A percentile compares a stretch with the other conserved stretches of the same genome.
Conservation (phyloP, 2,329 filamentous ascomycete genomes). For the Rasamsonia emersonii region DNA sequence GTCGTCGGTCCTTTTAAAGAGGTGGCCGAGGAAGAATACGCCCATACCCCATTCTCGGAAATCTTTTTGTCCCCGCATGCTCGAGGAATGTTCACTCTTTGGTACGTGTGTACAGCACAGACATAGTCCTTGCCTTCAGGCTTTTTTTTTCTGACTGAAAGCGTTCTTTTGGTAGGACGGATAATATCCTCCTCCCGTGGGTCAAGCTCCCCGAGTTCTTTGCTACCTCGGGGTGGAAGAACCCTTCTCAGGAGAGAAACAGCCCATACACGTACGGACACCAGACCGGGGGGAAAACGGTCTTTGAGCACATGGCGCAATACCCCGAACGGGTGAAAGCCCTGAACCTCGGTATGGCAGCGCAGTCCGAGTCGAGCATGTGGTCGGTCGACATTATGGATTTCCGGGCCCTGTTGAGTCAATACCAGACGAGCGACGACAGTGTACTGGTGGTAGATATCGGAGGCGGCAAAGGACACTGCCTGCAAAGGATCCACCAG, state of each 20-base stretch:
- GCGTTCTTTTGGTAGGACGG: no score
- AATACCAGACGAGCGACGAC: not conserved
- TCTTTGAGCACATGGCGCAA: constrained; percentile 9
- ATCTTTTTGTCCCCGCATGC: no score
- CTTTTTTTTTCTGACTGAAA: no score
- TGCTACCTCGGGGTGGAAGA: not conserved
- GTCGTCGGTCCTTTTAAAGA: no score
- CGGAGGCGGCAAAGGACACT: constrained; percentile 4
- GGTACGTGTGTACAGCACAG: no score
- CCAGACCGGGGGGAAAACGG: constrained; percentile 3
- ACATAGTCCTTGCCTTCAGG: no score
- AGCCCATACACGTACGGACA: constrained; percentile 12
- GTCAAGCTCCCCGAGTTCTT: not conserved
- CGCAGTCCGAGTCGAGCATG: constrained; percentile 3
- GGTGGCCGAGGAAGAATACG: no score
- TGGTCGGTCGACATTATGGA: constrained; percentile 10
- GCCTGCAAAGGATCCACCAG: not conserved
- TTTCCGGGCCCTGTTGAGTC: not conserved
- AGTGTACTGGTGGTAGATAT: not conserved
- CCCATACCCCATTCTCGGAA: no score
- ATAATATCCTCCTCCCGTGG: no score
- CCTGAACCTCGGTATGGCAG: constrained; percentile 15
- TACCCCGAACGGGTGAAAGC: constrained; percentile 5
- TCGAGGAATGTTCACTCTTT: no score
- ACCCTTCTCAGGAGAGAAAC: constrained; percentile 5